Percentiles rank a stretch among this genome's conserved stretches.
Conservation (phyloP, 176 grass and related monocot genomes). For the Raddia guianensis region DNA sequence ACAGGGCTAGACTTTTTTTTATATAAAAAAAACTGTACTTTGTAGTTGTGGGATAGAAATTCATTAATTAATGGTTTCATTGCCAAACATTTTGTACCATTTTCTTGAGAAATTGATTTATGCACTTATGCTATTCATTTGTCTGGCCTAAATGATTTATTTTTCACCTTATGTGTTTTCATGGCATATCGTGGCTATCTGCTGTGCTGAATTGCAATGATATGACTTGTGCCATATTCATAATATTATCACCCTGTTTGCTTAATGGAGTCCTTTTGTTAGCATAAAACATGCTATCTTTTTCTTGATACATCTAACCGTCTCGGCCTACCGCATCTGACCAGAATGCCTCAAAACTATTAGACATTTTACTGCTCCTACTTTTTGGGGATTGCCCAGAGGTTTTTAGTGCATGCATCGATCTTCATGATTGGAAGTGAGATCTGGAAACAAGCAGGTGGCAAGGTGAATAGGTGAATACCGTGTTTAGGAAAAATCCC, state of each 20-base stretch:
- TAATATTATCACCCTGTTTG: neutral
- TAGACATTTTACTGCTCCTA: neutral
- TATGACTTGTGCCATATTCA: neutral
- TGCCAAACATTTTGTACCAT: neutral
- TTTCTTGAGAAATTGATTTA: constrained; percentile 3
- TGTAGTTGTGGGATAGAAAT: constrained; percentile 4
- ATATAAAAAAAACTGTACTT: neutral
- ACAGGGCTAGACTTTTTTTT: neutral
- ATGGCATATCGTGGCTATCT: neutral
- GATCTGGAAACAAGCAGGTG: neutral
- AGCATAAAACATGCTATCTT: neutral
- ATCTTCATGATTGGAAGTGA: neutral
- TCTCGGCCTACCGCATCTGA: neutral
- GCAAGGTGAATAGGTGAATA: neutral
- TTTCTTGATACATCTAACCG: constrained; percentile 8
- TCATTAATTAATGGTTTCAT: neutral
- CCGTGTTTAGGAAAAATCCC: neutral
- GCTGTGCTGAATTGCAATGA: constrained; percentile 8
- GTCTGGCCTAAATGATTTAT: constrained; percentile 22
- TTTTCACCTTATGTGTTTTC: neutral
- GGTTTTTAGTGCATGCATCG: neutral
- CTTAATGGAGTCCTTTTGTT: neutral
- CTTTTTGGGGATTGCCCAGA: neutral
- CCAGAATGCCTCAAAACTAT: neutral
- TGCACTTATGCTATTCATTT: neutral